phyloP scores from a whole-genome alignment of 1,139 yeast species.

The Hansenula sp. region DNA sequence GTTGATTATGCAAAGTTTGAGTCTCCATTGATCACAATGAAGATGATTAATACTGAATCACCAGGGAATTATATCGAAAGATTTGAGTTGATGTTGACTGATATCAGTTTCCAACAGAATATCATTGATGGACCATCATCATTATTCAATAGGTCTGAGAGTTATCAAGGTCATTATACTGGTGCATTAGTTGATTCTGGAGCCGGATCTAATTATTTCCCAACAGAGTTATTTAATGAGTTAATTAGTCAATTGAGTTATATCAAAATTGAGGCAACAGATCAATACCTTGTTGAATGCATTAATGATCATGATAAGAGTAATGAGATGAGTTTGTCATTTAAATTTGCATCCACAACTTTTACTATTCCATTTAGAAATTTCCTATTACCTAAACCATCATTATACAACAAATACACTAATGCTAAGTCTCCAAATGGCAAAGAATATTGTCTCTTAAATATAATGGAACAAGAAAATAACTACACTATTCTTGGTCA shows the following conservation, averaged over 20 bases:
- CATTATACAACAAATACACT: background rate
- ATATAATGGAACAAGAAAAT: constrained; percentile 3
- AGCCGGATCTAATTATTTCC: constrained; percentile 51
- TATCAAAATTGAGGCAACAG: constrained; percentile 22
- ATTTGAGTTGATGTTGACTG: constrained; percentile 12
- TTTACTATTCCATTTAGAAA: constrained; percentile 36
- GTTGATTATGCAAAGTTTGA: constrained; percentile 46
- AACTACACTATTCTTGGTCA: constrained; percentile 50
- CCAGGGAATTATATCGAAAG: constrained; percentile 20
- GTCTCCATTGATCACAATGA: constrained; percentile 41
- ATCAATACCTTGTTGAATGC: constrained; percentile 30
- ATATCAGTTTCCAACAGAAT: constrained; percentile 3
- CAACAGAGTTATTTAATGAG: constrained; percentile 31
- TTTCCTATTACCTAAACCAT: constrained; percentile 20
- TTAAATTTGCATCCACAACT: background rate
- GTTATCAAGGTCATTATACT: constrained; percentile 3
- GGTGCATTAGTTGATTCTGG: constrained; percentile 63
- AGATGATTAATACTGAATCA: constrained; percentile 32
- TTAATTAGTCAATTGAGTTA: constrained; percentile 26
- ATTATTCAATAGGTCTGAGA: constrained; percentile 5
- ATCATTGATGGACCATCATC: background rate
- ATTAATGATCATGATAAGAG: constrained; percentile 13
- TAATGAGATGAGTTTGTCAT: background rate
- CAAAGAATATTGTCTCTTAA: constrained; percentile 9
- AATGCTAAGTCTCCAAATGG: constrained; percentile 2